Base-by-base conservation (phyloP, 2,329 filamentous ascomycete genomes). In the Nemania bipapillata region DNA sequence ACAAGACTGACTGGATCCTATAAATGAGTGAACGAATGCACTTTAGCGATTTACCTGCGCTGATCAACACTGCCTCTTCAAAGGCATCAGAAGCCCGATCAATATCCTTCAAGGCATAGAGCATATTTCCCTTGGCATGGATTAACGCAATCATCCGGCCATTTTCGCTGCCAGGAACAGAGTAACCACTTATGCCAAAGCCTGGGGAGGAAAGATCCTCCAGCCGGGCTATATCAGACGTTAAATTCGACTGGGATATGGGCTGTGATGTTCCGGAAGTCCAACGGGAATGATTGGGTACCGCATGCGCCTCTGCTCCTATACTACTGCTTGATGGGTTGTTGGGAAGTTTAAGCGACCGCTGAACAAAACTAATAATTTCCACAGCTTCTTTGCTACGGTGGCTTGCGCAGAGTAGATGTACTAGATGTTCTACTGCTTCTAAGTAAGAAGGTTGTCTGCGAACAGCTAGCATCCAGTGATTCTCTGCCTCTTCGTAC, bases 61-160 rank as follows among this genome's bases (percentile, higher is more conserved):
- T 94, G 70, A 99, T 95, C 61, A 97, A 81, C 3, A 99, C 93
- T 0, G 94, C 95, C 79, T 97, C 94, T 79, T 99, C 96, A 74
- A 99, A 99, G 3, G 96, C 93, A 74, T 90, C 88, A 0, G 95
- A 94, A 49, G 96, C 96, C 47, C 86, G 88, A 45, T 86, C 84
- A 71, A 96, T 92, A 72, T 97, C 91, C 53, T 95, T 95, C 32
- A 96, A 83, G 28, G 92, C 90, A 80, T 99, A 99, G 1, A 98
- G 85, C 91, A 98, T 96, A 71, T 98, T 98, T n/a, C 95, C 96
- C 80, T 98, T 99, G 22, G 95, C 94, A 80, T 99, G 96, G 47
- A 98, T 90, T 17, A 99, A 86, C n/a, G 94, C 92, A 52, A 99
- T 86, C 76, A 99, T 93, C 68, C 96, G 89, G 8, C 95, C 96